Percentiles rank a stretch among this genome's conserved stretches.
Evolutionary conservation across 2,329 filamentous ascomycete species (phyloP).

Genomic region (Paracorniculantispora psalliotae): DNA sequence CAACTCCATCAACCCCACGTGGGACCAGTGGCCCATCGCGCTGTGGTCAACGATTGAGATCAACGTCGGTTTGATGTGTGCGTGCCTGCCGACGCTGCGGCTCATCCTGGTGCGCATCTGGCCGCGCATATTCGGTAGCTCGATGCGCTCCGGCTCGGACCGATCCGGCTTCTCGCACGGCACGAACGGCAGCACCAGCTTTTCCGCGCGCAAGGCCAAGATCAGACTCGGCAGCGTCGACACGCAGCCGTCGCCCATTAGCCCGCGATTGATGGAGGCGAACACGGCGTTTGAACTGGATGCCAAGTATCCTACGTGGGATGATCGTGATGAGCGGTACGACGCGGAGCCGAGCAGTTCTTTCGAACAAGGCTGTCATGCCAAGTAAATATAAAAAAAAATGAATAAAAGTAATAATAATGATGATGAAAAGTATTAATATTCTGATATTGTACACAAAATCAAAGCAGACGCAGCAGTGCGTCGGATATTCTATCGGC

Average conservation of each 20-base stretch:
- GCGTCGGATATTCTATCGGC: background rate
- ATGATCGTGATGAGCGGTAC: background rate
- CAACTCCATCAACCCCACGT: conserved; percentile 19
- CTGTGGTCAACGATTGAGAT: conserved; percentile 23
- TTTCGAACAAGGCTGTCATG: conserved; percentile 2
- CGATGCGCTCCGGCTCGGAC: background rate
- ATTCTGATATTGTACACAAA: background rate
- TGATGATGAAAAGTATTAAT: background rate
- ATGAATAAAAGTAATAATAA: background rate
- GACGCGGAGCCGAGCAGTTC: background rate
- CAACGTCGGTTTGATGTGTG: conserved; percentile 22
- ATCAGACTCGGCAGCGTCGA: background rate
- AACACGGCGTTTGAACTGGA: conserved; percentile 8
- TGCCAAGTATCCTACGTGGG: conserved; percentile 9
- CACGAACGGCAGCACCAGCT: background rate
- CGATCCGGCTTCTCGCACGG: background rate
- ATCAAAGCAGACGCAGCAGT: background rate
- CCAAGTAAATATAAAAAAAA: background rate
- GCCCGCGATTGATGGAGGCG: background rate
- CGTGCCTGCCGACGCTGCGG: conserved; percentile 21
- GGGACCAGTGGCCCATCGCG: conserved; percentile 16
- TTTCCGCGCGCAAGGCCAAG: background rate
- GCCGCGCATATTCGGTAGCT: conserved; percentile 11
- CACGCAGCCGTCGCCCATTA: background rate
- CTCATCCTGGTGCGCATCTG: conserved; percentile 18